phyloP scores from a whole-genome alignment of 2,329 filamentous ascomycete species.

The Diaporthe sp. region DNA sequence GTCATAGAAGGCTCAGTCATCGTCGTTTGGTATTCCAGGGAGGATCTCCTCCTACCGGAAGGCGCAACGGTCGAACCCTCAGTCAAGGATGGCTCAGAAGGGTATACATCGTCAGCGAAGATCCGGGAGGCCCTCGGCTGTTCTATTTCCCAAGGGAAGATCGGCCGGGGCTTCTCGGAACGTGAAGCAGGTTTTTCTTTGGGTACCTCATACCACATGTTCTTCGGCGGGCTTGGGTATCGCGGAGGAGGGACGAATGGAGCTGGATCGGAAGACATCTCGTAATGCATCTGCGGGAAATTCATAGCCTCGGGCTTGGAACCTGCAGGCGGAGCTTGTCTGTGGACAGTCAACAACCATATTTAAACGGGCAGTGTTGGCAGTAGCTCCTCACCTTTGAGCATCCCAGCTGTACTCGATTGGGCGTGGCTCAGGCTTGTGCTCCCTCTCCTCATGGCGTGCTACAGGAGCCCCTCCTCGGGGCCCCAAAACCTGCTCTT shows the following conservation, averaged over 20 bases:
- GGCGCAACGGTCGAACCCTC: slow-evolving; percentile 47
- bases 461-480: slow-evolving; percentile 52
- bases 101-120: slow-evolving; percentile 69
- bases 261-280: slow-evolving; percentile 82
- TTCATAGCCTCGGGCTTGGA: slow-evolving; percentile 89
- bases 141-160: slow-evolving; percentile 92
- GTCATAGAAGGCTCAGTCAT: slow-evolving; percentile 52
- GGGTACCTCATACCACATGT: slow-evolving; percentile 92
- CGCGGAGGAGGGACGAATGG: slow-evolving; percentile 82
- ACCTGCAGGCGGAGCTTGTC: slow-evolving; percentile 72
- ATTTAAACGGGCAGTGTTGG: not conserved
- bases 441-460: slow-evolving; percentile 51
- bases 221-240: slow-evolving; percentile 86
- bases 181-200: slow-evolving; percentile 68
- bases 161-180: slow-evolving; percentile 71
- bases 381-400: slow-evolving; percentile 59
- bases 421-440: slow-evolving; percentile 52
- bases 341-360: slow-evolving; percentile 51
- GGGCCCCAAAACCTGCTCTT: slow-evolving; percentile 54
- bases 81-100: slow-evolving; percentile 44
- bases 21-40: slow-evolving; percentile 36
- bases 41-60: slow-evolving; percentile 46
- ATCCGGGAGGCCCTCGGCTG: slow-evolving; percentile 74
- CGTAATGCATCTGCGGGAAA: slow-evolving; percentile 83
- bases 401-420: slow-evolving; percentile 63